Conservation (phyloP, 106 monocot species). For the Cymbidium sinense region DNA sequence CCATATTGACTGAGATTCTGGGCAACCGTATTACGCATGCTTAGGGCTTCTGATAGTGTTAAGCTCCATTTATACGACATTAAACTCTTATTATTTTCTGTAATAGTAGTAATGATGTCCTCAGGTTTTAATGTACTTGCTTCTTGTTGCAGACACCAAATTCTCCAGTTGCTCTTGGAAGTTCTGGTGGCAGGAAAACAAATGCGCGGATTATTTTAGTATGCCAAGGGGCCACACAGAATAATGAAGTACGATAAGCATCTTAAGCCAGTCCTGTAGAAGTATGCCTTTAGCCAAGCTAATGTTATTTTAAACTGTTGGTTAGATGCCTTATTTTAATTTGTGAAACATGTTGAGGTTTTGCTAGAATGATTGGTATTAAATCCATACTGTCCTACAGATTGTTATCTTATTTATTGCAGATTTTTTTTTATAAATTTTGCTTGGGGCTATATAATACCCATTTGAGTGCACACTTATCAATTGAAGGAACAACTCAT, state of each 20-base stretch:
- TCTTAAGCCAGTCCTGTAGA: neutral
- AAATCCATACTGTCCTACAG: neutral
- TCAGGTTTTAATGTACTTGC: neutral
- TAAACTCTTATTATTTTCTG: no score
- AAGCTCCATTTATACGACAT: no score
- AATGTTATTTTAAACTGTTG: neutral
- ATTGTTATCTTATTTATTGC: neutral
- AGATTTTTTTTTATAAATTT: neutral
- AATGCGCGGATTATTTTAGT: constrained; percentile 41
- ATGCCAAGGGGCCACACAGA: constrained; percentile 46
- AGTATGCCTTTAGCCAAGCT: neutral
- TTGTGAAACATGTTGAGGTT: neutral
- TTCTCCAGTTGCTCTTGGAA: constrained; percentile 58
- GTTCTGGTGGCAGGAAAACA: constrained; percentile 44
- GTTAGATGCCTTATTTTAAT: neutral
- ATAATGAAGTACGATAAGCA: constrained; percentile 27
- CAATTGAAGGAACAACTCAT: neutral
- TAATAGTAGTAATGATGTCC: no score
- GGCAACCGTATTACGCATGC: no score
- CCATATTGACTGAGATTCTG: no score
- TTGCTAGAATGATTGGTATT: neutral
- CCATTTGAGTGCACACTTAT: neutral
- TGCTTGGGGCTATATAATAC: neutral
- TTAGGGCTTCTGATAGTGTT: no score
- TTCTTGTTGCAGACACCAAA: constrained; percentile 71